Evolutionary conservation across 495 filamentous ascomycete species (phyloP), one percentile per base, ranked within the genome.

Genomic region (Hypoxylon fuscum): DNA sequence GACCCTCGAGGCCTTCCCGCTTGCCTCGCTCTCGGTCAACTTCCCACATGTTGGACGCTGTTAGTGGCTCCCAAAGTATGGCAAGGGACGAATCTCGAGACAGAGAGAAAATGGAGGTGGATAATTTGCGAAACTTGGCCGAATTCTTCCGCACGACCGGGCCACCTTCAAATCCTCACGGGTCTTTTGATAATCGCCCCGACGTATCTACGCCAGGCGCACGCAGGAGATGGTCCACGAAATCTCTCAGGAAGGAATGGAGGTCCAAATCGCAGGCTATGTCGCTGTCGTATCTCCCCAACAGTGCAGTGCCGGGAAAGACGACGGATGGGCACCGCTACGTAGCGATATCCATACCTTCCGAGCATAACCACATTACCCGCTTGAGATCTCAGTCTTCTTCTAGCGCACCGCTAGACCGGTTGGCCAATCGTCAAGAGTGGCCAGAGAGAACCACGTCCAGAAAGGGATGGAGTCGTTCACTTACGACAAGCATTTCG

Each of bases 11-110:
- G 34, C 10, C 40, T 41, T n/a, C 56, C 27, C 46, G 42, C 17
- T 41, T 68, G 17, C 52, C 55, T 42, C 61, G 56, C 32, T 61
- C 61, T 2, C 55, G 53, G 18, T 69, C 66, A 1, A 50, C 58
- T 6, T 69, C 62, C 17, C 53, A 57, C 17, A 57, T 66, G 25
- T 50, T 55, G 27, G 50, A 63, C 29, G 23, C 53, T n/a, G 38
- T 46, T 29, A 12, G 41, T 2, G 40, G n/a, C 21, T 11, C 29
- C n/a, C 22, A 20, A 9, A 20, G 23, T 10, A 23, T 20, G 27
- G 15, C 27, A 4, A 15, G 38, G 10, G 38, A 18, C 12, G 12
- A 34, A 56, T 21, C 17, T 46, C 32, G 29, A 27, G 37, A 27
- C 23, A 17, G 18, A 37, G 50, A 66, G 20, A 48, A 55, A 32